Base-by-base conservation (phyloP, 164 flowering plant species). In the Amborella trichopoda region DNA sequence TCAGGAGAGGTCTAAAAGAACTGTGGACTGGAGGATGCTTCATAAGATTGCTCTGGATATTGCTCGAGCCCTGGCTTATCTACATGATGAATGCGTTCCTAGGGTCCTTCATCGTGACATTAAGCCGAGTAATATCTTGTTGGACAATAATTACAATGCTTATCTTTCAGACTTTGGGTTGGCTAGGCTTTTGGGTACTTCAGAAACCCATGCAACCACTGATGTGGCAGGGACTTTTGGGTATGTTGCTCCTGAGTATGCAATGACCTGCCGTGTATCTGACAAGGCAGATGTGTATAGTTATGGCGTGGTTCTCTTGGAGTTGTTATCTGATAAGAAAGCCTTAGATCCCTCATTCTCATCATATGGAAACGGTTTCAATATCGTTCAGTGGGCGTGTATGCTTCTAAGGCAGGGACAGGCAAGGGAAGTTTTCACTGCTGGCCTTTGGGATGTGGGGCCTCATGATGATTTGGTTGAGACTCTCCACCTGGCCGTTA, bases 151-250 rank as follows among this genome's bases (percentile, higher is more conserved):
- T 17, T 70, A 59, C 64, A 84, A 77, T 64, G 96, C 96, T 3
- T 81, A 84, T 64, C 62, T 88, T 10, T 88, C 96, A 12, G 96
- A 88, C 48, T 88, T 88, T 52, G 96, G 96, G 23, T 56, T 88
- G 65, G 90, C 96, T 19, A 59, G 96, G 63, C 81, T 88, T 22
- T 48, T 88, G 23, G 94, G 96, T 14, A 77, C 88, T 39, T 81
- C 96, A 20, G 96, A 88, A 66, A 88, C 96, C 12, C 96, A 88
- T 73, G 96, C 96, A 1, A 88, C 96, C 1, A 88, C 96, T 0
- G 94, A 88, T 23, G 96, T 88, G 3, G 96, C 96, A 9, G 96
- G 96, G 37, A 88, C 96, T 3, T 84, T 84, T 55, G 96, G 96
- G 10, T 88, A 84, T 53, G 94, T 88, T 10, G 96, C 96, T 18